Base-by-base conservation (phyloP, 345 rosid species). In the Gossypium mustelinum region DNA sequence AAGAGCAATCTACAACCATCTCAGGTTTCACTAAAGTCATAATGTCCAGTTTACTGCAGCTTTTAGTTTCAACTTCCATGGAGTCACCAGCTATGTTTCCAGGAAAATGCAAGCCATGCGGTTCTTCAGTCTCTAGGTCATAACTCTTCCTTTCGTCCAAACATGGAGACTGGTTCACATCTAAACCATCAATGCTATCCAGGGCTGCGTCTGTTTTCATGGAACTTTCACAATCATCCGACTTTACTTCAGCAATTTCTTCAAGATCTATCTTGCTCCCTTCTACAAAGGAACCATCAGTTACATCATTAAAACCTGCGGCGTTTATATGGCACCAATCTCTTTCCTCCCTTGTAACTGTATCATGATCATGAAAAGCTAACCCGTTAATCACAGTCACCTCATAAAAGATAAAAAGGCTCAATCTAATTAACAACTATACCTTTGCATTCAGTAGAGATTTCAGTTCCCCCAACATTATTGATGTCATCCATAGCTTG, bases 361-460 rank as follows among this genome's bases (percentile, higher is more conserved):
- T 68, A 48, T 68, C 41, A 48, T 24, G 52, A 24, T 48, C 56
- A 68, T 47, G 39, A 68, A 47, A 48, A 13, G 20, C n/a, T 47
- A 48, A 68, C 3, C n/a, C 11, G 13, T 24, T 24, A 48, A 48
- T 7, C 13, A 41, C 48, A 67, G 70, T 39, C 63, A 71, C 27
- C 47, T 55, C 29, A 41, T 1, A 43, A 20, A 41, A 25, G 14
- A 39, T 72, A 9, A 43, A 9, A 43, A 25, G 27, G 72, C n/a
- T 18, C 17, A 57, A 64, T 24, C 24, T 25, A 58, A 13, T 13
- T 68, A 45, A 62, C 10, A 34, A 54, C 13, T 8, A 43, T 81
- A 81, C 83, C 80, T 77, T 11, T 56, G 64, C 55, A 70, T 11
- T 69, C 68, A 73, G 17, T 39, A 24, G 68, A 10, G 8, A 55